A percentile compares a stretch with the other conserved stretches of the same genome.
These are phyloP conservation scores for Lecanicillium sp. DNA, from an alignment of 2,329 filamentous ascomycete genomes.

Conservation along the genomic window DNA sequence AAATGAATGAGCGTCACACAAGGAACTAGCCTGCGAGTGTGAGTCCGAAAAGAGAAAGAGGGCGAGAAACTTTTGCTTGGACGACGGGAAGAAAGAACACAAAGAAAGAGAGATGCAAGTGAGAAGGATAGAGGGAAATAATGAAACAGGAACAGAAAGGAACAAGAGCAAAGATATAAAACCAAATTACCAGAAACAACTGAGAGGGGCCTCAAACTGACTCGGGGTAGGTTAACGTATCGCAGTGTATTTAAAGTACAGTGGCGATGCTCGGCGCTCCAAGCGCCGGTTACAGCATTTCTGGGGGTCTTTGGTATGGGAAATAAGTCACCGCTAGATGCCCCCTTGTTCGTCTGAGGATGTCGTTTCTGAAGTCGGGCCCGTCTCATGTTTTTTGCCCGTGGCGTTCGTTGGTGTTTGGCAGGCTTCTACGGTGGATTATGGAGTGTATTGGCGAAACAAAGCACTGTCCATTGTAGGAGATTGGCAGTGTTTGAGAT, in stretches of 20 bases:
- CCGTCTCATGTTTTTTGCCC: constrained; percentile 5
- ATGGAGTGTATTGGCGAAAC: constrained; percentile 4
- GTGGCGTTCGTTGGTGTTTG: too few species aligned
- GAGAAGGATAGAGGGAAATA: constrained; percentile 17
- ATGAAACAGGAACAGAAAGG: constrained; percentile 16
- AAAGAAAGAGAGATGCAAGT: constrained; percentile 18
- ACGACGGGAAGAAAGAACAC: constrained; percentile 12
- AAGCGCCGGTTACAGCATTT: too few species aligned
- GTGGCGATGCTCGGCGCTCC: too few species aligned
- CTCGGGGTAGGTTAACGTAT: too few species aligned
- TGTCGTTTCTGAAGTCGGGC: not conserved
- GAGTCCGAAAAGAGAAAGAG: too few species aligned
- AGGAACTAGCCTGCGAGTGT: too few species aligned
- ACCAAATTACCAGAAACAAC: constrained; percentile 2
- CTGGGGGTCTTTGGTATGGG: too few species aligned
- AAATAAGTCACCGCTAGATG: too few species aligned
- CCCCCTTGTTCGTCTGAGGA: constrained; percentile 1
- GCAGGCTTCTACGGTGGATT: too few species aligned
- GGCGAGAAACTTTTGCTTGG: constrained; percentile 18
- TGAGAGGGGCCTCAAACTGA: not conserved
- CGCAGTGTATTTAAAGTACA: too few species aligned
- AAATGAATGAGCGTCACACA: constrained; percentile 14
- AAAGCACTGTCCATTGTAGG: too few species aligned
- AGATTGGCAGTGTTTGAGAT: constrained; percentile 3
- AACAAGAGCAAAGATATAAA: constrained; percentile 13